Conservation (phyloP, 2,329 filamentous ascomycete genomes). For the Thielaviopsis euricoi region DNA sequence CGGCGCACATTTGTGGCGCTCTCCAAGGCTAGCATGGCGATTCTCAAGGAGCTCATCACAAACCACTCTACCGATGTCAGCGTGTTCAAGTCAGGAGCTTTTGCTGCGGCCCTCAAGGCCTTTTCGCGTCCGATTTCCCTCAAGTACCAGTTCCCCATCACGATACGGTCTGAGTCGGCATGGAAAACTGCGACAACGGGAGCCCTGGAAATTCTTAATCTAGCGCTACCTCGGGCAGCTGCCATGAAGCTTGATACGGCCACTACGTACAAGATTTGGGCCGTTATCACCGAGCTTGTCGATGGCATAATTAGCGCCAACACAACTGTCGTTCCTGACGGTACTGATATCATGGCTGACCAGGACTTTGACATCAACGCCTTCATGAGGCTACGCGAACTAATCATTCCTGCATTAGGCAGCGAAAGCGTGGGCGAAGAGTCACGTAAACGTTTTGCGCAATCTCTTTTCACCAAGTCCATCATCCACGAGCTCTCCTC, state of each 20-base stretch:
- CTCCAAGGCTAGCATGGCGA: constrained; percentile 63
- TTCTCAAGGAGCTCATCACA: constrained; percentile 45
- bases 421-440: constrained; percentile 46
- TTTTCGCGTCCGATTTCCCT: constrained; percentile 54
- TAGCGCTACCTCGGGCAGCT: constrained; percentile 38
- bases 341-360: constrained; percentile 30
- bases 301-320: constrained; percentile 53
- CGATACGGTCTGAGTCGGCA: constrained; percentile 52
- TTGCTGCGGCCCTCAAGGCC: constrained; percentile 47
- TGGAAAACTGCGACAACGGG: constrained; percentile 71
- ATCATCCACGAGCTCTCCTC: constrained; percentile 46
- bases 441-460: constrained; percentile 52
- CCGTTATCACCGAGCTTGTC: constrained; percentile 44
- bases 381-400: constrained; percentile 49
- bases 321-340: constrained; percentile 30
- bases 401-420: constrained; percentile 63
- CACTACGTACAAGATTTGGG: constrained; percentile 49
- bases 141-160: constrained; percentile 64
- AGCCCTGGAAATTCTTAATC: constrained; percentile 48
- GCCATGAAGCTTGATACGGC: constrained; percentile 24
- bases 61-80: constrained; percentile 44
- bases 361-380: constrained; percentile 67
- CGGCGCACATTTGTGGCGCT: constrained; percentile 78
- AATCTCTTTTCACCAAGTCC: constrained; percentile 65
- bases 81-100: constrained; percentile 52